These are phyloP conservation scores for Beauveria medogensis DNA, from an alignment of 2,329 filamentous ascomycete species.

Conservation along the genomic window DNA sequence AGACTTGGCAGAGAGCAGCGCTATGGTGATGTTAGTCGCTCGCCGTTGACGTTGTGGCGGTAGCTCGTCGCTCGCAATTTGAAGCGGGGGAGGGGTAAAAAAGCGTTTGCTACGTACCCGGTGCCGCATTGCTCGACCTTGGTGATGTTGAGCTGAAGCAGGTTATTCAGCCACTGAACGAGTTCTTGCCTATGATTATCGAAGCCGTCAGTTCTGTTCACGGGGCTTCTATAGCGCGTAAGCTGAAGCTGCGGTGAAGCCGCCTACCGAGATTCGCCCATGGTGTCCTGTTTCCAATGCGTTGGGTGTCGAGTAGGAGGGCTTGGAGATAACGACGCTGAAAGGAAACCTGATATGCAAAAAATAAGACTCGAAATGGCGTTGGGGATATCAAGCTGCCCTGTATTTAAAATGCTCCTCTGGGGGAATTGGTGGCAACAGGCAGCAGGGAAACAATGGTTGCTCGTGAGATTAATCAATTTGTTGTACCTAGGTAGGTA, in stretches of 20 bases:
- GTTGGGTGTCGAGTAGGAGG: slow-evolving; percentile 10
- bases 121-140: slow-evolving; percentile 99
- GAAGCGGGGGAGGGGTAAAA: slow-evolving; percentile 15
- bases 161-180: slow-evolving; percentile 92
- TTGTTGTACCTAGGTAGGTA: not conserved
- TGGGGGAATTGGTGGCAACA: not conserved
- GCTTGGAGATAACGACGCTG: slow-evolving; percentile 11
- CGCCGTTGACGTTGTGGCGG: not conserved
- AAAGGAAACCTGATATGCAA: slow-evolving; percentile 12
- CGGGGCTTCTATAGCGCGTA: not conserved
- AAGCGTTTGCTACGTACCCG: slow-evolving; percentile 54
- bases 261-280: slow-evolving; percentile 40
- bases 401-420: not conserved
- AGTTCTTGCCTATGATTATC: slow-evolving; percentile 72
- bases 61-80: slow-evolving; percentile 6
- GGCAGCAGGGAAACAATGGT: slow-evolving; percentile 3
- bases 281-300: slow-evolving; percentile 25
- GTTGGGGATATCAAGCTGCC: not conserved
- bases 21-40: slow-evolving; percentile 38
- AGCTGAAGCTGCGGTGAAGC: slow-evolving; percentile 13
- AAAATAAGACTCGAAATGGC: slow-evolving; percentile 6
- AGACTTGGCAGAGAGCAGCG: slow-evolving; percentile 92
- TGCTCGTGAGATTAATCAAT: slow-evolving; percentile 11
- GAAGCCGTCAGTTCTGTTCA: not conserved
- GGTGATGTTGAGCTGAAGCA: slow-evolving; percentile 94